A percentile compares a stretch with the other conserved stretches of the same genome.
phyloP scores from a whole-genome alignment of 2,329 filamentous ascomycete genomes.

The Phaeosphaeria sp. region DNA sequence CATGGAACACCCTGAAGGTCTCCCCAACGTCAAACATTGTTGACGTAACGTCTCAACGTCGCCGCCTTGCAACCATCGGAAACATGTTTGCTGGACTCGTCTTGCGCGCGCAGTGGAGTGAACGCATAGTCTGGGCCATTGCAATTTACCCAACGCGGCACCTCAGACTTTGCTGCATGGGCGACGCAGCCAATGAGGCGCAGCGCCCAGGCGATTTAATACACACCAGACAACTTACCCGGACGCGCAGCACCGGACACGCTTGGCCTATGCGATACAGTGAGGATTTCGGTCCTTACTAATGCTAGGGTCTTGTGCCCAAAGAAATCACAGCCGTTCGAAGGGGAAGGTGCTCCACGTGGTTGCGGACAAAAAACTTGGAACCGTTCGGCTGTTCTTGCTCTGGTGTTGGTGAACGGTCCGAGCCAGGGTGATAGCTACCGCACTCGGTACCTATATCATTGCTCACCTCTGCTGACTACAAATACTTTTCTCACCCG shows the following conservation, averaged over 20 bases:
- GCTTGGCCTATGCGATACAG: constrained; percentile 3
- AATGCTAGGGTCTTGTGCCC: neutral
- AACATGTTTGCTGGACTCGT: neutral
- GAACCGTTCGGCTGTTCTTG: neutral
- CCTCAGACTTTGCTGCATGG: neutral
- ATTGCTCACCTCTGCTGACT: neutral
- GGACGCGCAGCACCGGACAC: neutral
- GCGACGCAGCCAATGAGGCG: neutral
- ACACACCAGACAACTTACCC: constrained; percentile 1
- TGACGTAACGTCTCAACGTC: neutral
- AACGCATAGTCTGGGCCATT: neutral
- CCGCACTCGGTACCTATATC: neutral
- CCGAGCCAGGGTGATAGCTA: neutral
- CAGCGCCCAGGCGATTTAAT: constrained; percentile 1
- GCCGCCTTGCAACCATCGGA: neutral
- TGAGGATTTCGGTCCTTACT: neutral
- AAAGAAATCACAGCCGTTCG: neutral
- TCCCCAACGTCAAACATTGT: neutral
- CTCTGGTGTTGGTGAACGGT: neutral
- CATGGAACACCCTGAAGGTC: neutral
- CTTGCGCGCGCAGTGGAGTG: neutral
- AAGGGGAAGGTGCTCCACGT: constrained; percentile 7
- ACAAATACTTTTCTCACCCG: neutral
- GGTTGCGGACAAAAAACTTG: constrained; percentile 1
- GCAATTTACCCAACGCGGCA: neutral